Base-by-base conservation (phyloP, 257 asterid species). In the Penstemon barbatus region DNA sequence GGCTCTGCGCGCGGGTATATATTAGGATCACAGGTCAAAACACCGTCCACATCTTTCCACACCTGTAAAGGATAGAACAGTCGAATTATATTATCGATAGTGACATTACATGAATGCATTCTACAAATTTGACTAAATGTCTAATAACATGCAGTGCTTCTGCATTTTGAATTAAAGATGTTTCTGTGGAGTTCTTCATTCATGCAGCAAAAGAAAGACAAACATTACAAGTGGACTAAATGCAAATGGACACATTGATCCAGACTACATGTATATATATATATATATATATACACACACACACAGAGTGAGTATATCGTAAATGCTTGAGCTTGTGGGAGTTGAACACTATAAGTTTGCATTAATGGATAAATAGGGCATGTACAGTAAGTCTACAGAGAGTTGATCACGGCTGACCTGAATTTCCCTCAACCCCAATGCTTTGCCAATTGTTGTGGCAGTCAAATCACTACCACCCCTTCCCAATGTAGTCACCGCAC, bases 31-130 rank as follows among this genome's bases (percentile, higher is more conserved):
- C 99, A 90, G 41, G 99, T 88, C 80, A 93, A 77, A 77, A 93
- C 99, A 71, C 99, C 99, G 75, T 90, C 99, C 68, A 93, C 99
- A 73, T 93, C 99, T 80, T 93, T 93, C 99, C 99, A 93, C 38
- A 93, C 96, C 97, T 93, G 80, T 67, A 71, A 77, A 59, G 62
- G 61, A 67, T 48, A 54, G 53, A 69, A 49, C 36, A 71, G 44
- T 71, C 18, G 18, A 15, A 15, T 15, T 15, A 15, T 25, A 51
- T 6, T 43, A 73, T 62, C 63, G 71, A 25, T 11, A 15, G 15
- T n/a, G 33, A 38, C 69, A 70, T 63, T 61, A 63, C 33, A 50
- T 59, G 10, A 50, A 60, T 40, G 58, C 63, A 44, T 62, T 52
- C 10, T 9, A 37, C 45, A 4, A 15, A 33, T 10, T 41, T 57